Percentiles rank a stretch among this genome's conserved stretches.
Conservation (phyloP, 345 rosid species). For the Dipteronia sinensis region DNA sequence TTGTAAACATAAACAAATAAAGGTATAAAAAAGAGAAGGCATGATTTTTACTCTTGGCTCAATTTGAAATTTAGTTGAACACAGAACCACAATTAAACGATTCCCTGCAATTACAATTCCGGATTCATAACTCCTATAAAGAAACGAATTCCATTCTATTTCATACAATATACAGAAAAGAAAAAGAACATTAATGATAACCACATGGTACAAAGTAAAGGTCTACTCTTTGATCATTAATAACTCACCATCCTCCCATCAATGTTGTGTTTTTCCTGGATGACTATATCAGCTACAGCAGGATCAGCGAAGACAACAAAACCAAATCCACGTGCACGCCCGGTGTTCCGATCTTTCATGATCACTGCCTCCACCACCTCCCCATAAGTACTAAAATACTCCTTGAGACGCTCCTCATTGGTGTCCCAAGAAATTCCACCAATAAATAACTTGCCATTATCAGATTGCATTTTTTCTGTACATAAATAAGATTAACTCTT, state of each 20-base stretch:
- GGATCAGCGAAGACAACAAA: slow-evolving; percentile 94
- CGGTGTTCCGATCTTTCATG: slow-evolving; percentile 96
- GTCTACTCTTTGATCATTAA: slow-evolving; percentile 7
- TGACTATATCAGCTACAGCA: slow-evolving; percentile 85
- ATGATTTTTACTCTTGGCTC: slow-evolving; percentile 25
- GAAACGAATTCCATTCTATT: slow-evolving; percentile 17
- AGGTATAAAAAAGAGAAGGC: slow-evolving; percentile 14
- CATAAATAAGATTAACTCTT: too few species aligned
- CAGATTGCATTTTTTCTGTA: slow-evolving; percentile 86
- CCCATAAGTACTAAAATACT: slow-evolving; percentile 82
- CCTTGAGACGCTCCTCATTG: slow-evolving; percentile 88
- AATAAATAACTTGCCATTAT: slow-evolving; percentile 86
- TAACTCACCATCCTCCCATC: slow-evolving; percentile 90
- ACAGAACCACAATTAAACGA: slow-evolving; percentile 31
- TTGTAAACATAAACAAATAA: slow-evolving; percentile 14
- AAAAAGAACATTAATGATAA: slow-evolving; percentile 7
- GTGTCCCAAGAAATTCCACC: slow-evolving; percentile 99
- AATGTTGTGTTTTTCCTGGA: slow-evolving; percentile 78
- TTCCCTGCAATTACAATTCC: slow-evolving; percentile 42
- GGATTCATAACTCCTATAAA: slow-evolving; percentile 26
- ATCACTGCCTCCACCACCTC: slow-evolving; percentile 97
- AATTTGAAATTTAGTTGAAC: slow-evolving; percentile 35
- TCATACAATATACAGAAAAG: not conserved
- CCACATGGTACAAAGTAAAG: slow-evolving; percentile 4
- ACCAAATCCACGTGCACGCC: slow-evolving; percentile 99